These are phyloP conservation scores for Forsythia suspensa DNA, from an alignment of 257 asterid species.

Conservation along the genomic window DNA sequence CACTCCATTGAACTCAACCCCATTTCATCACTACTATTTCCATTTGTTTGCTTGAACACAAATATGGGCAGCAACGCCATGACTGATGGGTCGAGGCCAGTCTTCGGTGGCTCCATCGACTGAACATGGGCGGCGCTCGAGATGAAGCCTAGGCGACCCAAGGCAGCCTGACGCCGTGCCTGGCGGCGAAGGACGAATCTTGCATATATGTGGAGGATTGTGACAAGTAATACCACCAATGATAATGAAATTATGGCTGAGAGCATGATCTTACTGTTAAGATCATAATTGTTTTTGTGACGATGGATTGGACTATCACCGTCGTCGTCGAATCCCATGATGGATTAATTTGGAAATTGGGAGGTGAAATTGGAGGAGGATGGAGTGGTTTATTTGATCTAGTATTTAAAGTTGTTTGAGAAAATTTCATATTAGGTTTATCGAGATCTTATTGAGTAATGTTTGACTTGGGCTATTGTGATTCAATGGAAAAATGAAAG, in stretches of 20 bases:
- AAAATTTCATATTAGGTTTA: not conserved
- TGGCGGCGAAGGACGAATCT: conserved; percentile 67
- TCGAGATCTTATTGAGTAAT: not conserved
- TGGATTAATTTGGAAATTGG: not conserved
- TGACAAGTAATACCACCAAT: conserved; percentile 52
- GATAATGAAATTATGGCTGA: conserved; percentile 68
- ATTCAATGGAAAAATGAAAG: conserved; percentile 12
- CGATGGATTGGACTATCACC: not conserved
- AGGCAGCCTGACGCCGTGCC: conserved; percentile 51
- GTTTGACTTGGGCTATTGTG: conserved; percentile 26
- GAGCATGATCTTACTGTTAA: conserved; percentile 68
- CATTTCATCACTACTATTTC: not conserved
- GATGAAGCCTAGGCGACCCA: conserved; percentile 37
- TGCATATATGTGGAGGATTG: conserved; percentile 70
- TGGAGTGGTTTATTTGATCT: not conserved
- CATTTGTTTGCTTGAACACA: conserved; percentile 27
- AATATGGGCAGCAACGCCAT: conserved; percentile 56
- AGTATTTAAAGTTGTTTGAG: not conserved
- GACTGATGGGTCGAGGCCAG: conserved; percentile 59
- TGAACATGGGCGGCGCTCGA: conserved; percentile 26
- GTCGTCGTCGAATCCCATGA: conserved; percentile 45
- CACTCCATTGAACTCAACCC: conserved; percentile 45
- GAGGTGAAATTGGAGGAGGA: not conserved
- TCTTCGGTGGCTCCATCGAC: conserved; percentile 38
- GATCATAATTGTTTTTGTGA: conserved; percentile 17